phyloP scores from a whole-genome alignment of 108 stramenopile genomes.

The Pelagomonas calceolata region DNA sequence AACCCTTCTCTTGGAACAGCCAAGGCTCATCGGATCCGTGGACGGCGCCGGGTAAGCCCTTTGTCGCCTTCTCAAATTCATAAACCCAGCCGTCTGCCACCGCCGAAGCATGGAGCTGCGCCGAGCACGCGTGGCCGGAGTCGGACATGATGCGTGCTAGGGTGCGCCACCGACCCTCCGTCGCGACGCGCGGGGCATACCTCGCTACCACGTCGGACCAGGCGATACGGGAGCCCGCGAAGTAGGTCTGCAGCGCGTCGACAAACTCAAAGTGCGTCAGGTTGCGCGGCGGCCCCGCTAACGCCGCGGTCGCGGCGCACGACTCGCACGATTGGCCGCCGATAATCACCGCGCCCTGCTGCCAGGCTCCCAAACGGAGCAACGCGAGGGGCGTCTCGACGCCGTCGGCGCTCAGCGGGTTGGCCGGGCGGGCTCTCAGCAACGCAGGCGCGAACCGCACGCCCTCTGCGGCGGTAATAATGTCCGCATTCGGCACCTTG shows the following conservation, averaged over 20 bases:
- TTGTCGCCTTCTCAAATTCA: background rate
- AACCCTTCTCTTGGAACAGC: background rate
- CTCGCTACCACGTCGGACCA: background rate
- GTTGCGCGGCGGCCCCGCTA: background rate
- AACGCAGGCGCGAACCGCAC: background rate
- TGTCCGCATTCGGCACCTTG: background rate
- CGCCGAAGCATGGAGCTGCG: background rate
- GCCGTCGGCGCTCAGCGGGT: background rate
- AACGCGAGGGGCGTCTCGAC: background rate
- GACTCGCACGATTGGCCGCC: background rate
- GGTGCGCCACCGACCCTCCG: background rate
- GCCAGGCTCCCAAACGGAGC: background rate
- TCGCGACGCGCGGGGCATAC: background rate
- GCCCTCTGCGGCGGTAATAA: background rate
- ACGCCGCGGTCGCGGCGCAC: background rate
- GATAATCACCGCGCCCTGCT: background rate
- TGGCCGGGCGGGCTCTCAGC: background rate
- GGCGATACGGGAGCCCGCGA: background rate
- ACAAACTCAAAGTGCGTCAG: background rate
- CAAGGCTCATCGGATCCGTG: background rate
- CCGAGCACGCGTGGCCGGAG: background rate
- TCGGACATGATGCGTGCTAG: background rate
- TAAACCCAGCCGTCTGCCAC: too few relatives aligned
- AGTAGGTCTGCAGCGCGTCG: background rate
- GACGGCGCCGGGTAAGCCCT: background rate